Base-by-base conservation (phyloP, 805 yeast genomes). In the Yarrowia sp. region DNA sequence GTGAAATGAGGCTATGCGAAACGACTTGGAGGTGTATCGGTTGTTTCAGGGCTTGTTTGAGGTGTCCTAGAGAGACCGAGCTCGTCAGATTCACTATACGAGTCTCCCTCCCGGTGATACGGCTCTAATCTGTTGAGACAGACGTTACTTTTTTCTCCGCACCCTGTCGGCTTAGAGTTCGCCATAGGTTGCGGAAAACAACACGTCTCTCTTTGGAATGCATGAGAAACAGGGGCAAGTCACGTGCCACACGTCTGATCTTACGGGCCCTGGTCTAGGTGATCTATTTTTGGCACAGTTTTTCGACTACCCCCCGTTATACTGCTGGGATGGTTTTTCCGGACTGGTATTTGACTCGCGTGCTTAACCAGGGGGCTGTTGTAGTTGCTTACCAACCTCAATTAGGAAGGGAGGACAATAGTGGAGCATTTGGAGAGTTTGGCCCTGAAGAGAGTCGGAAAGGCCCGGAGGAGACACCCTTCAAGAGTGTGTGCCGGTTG, bases 141-240 rank as follows among this genome's bases (percentile, higher is more conserved):
- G 13, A 11, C 38, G 10, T 35, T 35, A 22, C 28, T 11, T 35
- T 35, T 35, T 31, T 47, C 55, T 33, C 55, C 43, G n/a, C 58
- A 8, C 58, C 8, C 42, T 38, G 38, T 35, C 38, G 38, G 13
- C 10, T 36, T 51, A 36, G 17, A 51, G 58, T 51, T 51, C 11
- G 17, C 9, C 15, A n/a, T 18, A 18, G 58, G 22, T 51, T 51
- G 58, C 58, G 58, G 58, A 51, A 51, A 51, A 51, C 58, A 51
- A 51, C 58, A 51, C 43, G 58, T 36, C 58, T 38, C 31, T 38
- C 58, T 48, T 48, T 51, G 58, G 58, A 51, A 51, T 51, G 58
- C 58, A 51, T 38, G 58, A 22, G 58, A 48, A 35, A 51, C 58
- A 51, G 58, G 58, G 58, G 58, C 43, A 14, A 18, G 43, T 51